Conservation (phyloP, 2,329 filamentous ascomycete genomes). For the Talaromyces piceae region DNA sequence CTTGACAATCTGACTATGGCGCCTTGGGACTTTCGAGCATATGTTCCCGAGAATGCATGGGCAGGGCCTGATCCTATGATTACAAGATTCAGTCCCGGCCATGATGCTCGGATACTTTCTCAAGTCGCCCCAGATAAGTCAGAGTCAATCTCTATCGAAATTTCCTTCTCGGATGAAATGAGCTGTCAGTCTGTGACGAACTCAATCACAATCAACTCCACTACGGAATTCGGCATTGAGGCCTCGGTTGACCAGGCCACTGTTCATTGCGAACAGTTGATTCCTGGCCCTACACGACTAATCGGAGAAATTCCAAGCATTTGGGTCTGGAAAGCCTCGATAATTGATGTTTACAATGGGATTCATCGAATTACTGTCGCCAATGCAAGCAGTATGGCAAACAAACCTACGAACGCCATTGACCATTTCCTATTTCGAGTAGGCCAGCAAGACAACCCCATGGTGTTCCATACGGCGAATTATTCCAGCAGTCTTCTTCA, state of each 20-base stretch:
- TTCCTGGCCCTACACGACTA: slow-evolving; percentile 27
- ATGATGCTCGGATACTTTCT: slow-evolving; percentile 52
- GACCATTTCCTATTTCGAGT: slow-evolving; percentile 58
- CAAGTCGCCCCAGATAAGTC: slow-evolving; percentile 32
- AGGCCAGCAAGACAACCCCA: slow-evolving; percentile 51
- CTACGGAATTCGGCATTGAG: slow-evolving; percentile 39
- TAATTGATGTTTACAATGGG: slow-evolving; percentile 53
- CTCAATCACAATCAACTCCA: slow-evolving; percentile 47
- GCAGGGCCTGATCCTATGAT: slow-evolving; percentile 49
- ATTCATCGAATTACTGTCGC: slow-evolving; percentile 52
- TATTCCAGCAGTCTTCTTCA: slow-evolving; percentile 50
- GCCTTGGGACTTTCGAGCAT: slow-evolving; percentile 53
- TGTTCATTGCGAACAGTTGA: slow-evolving; percentile 40
- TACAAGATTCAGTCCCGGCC: slow-evolving; percentile 54
- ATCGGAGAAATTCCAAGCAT: slow-evolving; percentile 47
- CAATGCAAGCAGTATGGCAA: slow-evolving; percentile 43
- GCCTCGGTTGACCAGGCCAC: slow-evolving; percentile 40
- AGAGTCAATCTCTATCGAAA: slow-evolving; percentile 43
- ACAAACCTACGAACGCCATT: slow-evolving; percentile 42
- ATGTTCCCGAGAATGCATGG: slow-evolving; percentile 48
- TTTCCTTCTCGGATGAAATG: slow-evolving; percentile 57
- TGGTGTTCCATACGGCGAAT: slow-evolving; percentile 53
- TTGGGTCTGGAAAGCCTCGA: slow-evolving; percentile 47
- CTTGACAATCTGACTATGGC: slow-evolving; percentile 45
- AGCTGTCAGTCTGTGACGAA: slow-evolving; percentile 49